Evolutionary conservation across 2,329 filamentous ascomycete genomes (phyloP).

Genomic region (Saccharata proteae): DNA sequence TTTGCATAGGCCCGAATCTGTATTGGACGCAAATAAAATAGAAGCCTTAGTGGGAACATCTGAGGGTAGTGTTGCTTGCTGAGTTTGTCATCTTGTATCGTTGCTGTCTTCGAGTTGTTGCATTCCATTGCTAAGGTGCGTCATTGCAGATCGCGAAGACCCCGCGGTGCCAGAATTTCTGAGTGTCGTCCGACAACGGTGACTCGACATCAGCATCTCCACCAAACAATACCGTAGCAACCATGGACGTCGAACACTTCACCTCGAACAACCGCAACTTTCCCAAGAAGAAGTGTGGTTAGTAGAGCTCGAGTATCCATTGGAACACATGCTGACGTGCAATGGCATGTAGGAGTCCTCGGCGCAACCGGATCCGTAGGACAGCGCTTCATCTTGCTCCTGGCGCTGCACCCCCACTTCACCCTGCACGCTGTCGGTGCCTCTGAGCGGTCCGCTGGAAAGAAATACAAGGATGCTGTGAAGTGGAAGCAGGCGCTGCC

Average conservation of each 20-base stretch:
- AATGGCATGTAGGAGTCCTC: slow-evolving; percentile 45
- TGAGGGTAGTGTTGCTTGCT: no score
- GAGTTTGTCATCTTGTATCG: no score
- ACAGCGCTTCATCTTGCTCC: slow-evolving; percentile 86
- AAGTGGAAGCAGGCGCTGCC: slow-evolving; percentile 85
- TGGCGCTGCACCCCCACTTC: slow-evolving; percentile 78
- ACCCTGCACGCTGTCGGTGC: slow-evolving; percentile 81
- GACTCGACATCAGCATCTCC: no score
- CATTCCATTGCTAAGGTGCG: no score
- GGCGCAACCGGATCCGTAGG: slow-evolving; percentile 91
- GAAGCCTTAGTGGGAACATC: no score
- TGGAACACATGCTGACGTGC: slow-evolving; percentile 9
- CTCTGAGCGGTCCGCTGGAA: slow-evolving; percentile 77
- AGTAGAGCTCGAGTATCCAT: slow-evolving; percentile 14
- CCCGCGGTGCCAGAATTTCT: no score
- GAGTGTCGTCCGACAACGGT: no score
- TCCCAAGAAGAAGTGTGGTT: slow-evolving; percentile 42
- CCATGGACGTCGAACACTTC: slow-evolving; percentile 33
- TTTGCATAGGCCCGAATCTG: no score
- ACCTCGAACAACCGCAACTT: slow-evolving; percentile 28
- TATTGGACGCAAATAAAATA: no score
- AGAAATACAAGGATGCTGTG: slow-evolving; percentile 89
- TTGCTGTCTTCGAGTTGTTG: no score
- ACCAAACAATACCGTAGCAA: neutral
- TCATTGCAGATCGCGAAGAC: no score